Base-by-base conservation (phyloP, 2,329 filamentous ascomycete genomes). In the Diaporthe batatas region DNA sequence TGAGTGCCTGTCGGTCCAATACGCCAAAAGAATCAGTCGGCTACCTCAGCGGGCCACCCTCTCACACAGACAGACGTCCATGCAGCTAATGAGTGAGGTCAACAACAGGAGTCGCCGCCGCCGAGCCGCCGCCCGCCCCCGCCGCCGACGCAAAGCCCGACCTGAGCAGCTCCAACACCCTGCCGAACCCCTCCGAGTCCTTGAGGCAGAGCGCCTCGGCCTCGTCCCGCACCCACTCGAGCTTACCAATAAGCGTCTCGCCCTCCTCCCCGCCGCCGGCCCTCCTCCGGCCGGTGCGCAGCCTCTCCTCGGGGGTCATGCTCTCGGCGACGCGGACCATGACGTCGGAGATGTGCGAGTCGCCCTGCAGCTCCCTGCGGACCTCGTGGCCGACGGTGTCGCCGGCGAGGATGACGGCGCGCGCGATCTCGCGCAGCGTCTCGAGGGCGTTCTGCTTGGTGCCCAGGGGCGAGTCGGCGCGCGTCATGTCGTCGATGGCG, bases 371-470 rank as follows among this genome's bases (percentile, higher is more conserved):
- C 47, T 62, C 29, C 70, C 64, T 64, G 55, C 70, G 65, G 25
- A 71, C 67, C 23, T 54, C 67, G 23, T 62, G 25, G 1, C 64
- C 74, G 44, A 75, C 64, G 14, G 44, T 54, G 39, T 72, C 42
- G 23, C 32, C 21, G 29, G 65, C 57, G 25, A 71, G 55, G 62
- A 74, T 44, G 42, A 71, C 36, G 16, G 65, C 59, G 58, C 74
- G 71, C 42, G 73, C 55, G 23, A 74, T 75, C 70, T 74, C 74
- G n/a, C 74, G 68, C 65, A 72, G 49, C 16, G 74, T 72, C 70
- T 74, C 72, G 18, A 74, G 42, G 29, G 69, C 72, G 72, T 59
- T 72, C 39, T 70, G 70, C 59, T 71, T 74, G 29, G 57, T 74
- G 6, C 67, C 53, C 25, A 69, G 67, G 21, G 67, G 67, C 25